Evolutionary conservation across 2,329 filamentous ascomycete species (phyloP), one percentile per base, ranked within the genome.

Genomic region (Colletotrichum sp.): DNA sequence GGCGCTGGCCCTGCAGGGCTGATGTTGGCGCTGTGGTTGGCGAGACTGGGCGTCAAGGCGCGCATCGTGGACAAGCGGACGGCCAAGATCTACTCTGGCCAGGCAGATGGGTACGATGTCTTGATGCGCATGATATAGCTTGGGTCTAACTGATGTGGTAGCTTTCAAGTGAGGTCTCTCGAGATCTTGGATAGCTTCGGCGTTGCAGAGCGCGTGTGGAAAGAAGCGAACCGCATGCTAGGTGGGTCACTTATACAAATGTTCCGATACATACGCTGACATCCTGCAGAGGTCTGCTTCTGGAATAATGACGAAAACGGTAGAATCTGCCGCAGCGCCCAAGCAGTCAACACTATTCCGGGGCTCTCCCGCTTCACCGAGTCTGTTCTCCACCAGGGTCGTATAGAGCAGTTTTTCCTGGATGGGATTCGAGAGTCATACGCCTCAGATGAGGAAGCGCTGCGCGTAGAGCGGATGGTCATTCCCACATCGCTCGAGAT

Each of bases 131-230:
- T 14, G 5, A 24, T 21, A 28, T 9, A 24, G 21, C 61, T 64
- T 43, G 34, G 24, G 6, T 24, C 24, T n/a, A 3, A 43, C 57
- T 16, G 9, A 13, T 9, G 36, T 59, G 57, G 21, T 59, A 76
- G 74, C 12, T 76, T 76, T 34, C 74, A 76, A 52, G 70, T 76
- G 21, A 73, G 74, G 21, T 69, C 74, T 0, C 86, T 95, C 3
- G 92, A 95, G 82, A 94, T 95, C 26, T 90, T 95, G 71, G 92
- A 95, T 79, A 92, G 90, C 72, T 93, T 95, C 79, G 93, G 91
- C 1, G 90, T 95, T 72, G 92, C 86, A 4, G 90, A 95, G 77
- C 85, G 89, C 4, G 90, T 89, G 2, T 92, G 91, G 90, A 92
- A 91, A 64, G 93, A 95, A 79, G 88, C 90, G 14, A 93, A 93